A percentile compares a stretch with the other conserved stretches of the same genome.
Conservation (phyloP, 352 stramenopile genomes). For the Phytopythium ostracodes region DNA sequence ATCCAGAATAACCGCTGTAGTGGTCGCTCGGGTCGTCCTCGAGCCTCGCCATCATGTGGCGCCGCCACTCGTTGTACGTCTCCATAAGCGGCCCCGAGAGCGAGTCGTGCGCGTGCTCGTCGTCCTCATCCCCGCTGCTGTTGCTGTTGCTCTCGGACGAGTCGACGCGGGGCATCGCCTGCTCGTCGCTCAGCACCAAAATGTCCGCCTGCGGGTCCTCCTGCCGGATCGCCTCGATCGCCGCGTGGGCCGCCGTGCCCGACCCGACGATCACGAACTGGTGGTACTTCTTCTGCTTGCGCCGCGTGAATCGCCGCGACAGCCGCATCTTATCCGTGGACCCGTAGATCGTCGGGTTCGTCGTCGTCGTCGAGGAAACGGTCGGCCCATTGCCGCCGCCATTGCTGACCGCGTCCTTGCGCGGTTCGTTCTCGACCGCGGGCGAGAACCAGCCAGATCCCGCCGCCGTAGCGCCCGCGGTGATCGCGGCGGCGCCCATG, state of each 20-base stretch:
- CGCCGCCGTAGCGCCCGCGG: background rate
- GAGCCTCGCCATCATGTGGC: conserved; percentile 76
- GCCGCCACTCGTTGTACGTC: conserved; percentile 90
- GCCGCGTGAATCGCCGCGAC: conserved; percentile 56
- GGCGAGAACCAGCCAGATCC: background rate
- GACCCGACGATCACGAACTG: conserved; percentile 88
- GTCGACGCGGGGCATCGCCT: conserved; percentile 57
- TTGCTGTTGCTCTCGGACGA: conserved; percentile 18
- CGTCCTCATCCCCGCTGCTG: conserved; percentile 8
- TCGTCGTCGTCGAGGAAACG: too few species aligned
- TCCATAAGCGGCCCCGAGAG: conserved; percentile 62
- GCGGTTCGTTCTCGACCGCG: background rate
- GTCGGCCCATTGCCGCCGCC: background rate
- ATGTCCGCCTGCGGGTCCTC: conserved; percentile 75
- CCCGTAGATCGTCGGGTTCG: conserved; percentile 9
- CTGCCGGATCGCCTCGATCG: conserved; percentile 90
- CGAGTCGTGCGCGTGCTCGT: conserved; percentile 12
- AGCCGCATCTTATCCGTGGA: conserved; percentile 36
- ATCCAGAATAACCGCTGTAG: background rate
- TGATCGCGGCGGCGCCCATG: background rate
- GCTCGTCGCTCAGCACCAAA: conserved; percentile 85
- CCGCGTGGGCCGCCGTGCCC: conserved; percentile 84
- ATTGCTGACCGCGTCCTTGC: background rate
- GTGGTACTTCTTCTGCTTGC: conserved; percentile 76
- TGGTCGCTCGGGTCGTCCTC: conserved; percentile 56